Percentiles rank a stretch among this genome's conserved stretches.
Evolutionary conservation across 306 rosid genomes (phyloP).

Genomic region (Malus sieversii): DNA sequence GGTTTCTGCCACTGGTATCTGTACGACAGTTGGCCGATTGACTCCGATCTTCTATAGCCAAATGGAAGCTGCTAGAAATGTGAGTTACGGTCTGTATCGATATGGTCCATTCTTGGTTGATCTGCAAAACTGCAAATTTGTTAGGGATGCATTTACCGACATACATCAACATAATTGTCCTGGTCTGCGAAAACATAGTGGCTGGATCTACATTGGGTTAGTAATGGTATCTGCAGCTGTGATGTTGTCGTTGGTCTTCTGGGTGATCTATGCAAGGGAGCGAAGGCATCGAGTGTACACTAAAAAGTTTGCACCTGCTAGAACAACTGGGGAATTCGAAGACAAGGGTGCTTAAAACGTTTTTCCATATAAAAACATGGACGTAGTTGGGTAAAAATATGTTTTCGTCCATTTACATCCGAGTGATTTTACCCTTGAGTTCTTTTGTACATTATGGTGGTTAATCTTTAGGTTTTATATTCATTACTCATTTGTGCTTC

Average conservation of each 20-base stretch:
- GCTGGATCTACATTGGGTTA: slow-evolving; percentile 49
- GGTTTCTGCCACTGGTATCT: slow-evolving; percentile 36
- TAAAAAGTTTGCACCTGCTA: slow-evolving; percentile 22
- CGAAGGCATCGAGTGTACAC: slow-evolving; percentile 67
- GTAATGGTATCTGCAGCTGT: slow-evolving; percentile 53
- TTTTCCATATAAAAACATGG: neutral
- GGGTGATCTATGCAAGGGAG: slow-evolving; percentile 65
- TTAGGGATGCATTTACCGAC: slow-evolving; percentile 38
- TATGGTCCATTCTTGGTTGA: slow-evolving; percentile 60
- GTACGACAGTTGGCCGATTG: slow-evolving; percentile 50
- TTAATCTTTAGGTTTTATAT: neutral
- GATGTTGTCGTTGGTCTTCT: slow-evolving; percentile 58
- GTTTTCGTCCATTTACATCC: neutral
- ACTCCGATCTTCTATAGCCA: slow-evolving; percentile 47
- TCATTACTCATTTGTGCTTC: neutral
- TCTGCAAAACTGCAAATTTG: slow-evolving; percentile 59
- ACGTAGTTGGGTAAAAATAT: neutral
- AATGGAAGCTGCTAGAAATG: slow-evolving; percentile 40
- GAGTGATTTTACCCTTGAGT: neutral
- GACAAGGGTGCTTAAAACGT: neutral
- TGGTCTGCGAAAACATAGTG: slow-evolving; percentile 19
- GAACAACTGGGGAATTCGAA: neutral
- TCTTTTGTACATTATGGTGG: neutral
- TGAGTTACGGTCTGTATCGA: slow-evolving; percentile 51
- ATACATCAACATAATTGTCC: slow-evolving; percentile 53